Base-by-base conservation (phyloP, 305 asterid genomes). In the Plantago lanceolata region DNA sequence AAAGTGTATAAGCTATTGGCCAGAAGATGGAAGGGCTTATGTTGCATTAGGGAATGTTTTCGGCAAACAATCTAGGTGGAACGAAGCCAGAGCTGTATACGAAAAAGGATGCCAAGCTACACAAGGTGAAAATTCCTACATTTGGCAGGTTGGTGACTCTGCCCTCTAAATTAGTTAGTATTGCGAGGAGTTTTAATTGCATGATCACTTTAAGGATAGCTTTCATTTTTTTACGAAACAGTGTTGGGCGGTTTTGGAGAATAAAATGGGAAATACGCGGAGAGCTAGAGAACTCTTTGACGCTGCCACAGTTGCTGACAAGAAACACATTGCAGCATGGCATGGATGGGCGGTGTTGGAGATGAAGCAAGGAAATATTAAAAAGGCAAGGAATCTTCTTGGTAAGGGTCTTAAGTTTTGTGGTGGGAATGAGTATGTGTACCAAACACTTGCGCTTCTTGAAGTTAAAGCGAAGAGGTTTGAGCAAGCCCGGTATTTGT, bases 271-370 rank as follows among this genome's bases (percentile, higher is more conserved):
- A 8, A 87, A 93, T 66, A 70, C 80, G 18, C 78, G 96, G 71
- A 82, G 84, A 72, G 90, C 98, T 40, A 75, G 97, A 76, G 95
- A 85, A 63, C 58, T 93, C 61, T 93, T 93, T 64, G 99, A 89
- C 77, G 97, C 97, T 0, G 82, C 97, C 17, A 93, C 97, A 64
- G 97, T 93, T 63, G 97, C 99, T 24, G 97, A 93, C 68, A 89
- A 84, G 82, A 80, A 55, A 75, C 99, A 89, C 77, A 74, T 85
- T 49, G 97, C 98, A 31, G 98, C 96, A 16, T 93, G 98, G 98
- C 99, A 93, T 21, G 99, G 99, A 71, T 93, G 99, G 99, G 97
- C 96, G 21, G 93, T 88, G 4, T 67, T 93, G 85, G 99, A 93
- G 60, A 77, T 89, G 74, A 83, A 86, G 67, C 94, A 85, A 11